Conservation (phyloP, 805 yeast genomes). For the Wickerhamomyces xylosicus region DNA sequence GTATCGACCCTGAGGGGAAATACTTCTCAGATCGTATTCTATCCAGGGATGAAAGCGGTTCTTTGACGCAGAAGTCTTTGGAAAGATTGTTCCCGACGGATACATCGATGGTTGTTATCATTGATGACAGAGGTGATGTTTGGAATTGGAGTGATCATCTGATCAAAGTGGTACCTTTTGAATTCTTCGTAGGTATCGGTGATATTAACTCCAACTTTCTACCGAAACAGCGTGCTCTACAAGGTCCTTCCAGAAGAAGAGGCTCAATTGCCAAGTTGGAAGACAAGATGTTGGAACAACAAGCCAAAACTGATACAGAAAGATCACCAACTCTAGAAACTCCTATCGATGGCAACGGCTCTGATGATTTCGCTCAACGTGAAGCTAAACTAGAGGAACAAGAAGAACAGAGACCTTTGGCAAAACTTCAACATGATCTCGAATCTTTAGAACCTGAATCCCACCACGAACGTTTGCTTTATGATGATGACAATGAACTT, state of each 20-base stretch:
- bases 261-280: conserved; percentile 48
- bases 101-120: conserved; percentile 91
- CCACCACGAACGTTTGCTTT: conserved; percentile 33
- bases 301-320: conserved; percentile 20
- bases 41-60: conserved; percentile 91
- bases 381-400: conserved; percentile 69
- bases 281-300: conserved; percentile 29
- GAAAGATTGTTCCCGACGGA: conserved; percentile 90
- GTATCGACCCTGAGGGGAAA: conserved; percentile 82
- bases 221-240: conserved; percentile 57
- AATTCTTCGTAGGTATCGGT: conserved; percentile 93
- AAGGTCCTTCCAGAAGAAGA: conserved; percentile 56
- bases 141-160: conserved; percentile 96
- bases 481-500: conserved; percentile 78
- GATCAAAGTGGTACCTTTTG: conserved; percentile 89
- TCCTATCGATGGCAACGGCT: conserved; percentile 24
- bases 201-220: conserved; percentile 90
- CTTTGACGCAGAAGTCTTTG: conserved; percentile 78
- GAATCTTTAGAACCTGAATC: conserved; percentile 25
- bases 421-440: conserved; percentile 67
- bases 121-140: conserved; percentile 97
- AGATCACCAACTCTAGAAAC: conserved; percentile 12
- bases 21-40: conserved; percentile 87
- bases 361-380: conserved; percentile 38
- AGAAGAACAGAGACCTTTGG: conserved; percentile 74